phyloP scores from a whole-genome alignment of 441 rosid genomes.

The Pelargonium fulgidum region DNA sequence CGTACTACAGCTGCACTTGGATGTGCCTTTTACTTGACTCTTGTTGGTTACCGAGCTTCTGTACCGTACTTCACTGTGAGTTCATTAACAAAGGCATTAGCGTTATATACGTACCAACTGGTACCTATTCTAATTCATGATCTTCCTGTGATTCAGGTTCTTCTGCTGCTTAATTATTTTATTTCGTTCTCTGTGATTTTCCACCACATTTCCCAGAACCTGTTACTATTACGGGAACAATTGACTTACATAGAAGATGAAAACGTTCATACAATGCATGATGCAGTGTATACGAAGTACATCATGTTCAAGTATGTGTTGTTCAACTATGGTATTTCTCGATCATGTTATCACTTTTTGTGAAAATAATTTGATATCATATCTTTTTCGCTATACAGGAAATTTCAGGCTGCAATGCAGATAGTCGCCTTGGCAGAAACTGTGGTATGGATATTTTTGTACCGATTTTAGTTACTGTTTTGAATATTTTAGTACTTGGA shows the following conservation, averaged over 20 bases:
- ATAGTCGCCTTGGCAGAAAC: conserved; percentile 78
- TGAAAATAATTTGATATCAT: background rate
- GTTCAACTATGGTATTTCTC: background rate
- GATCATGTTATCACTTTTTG: background rate
- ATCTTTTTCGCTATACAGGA: conserved; percentile 38
- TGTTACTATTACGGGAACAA: conserved; percentile 58
- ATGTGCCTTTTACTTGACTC: conserved; percentile 73
- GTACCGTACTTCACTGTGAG: conserved; percentile 84
- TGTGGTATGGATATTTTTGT: conserved; percentile 39
- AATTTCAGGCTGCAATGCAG: conserved; percentile 86
- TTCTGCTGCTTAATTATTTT: conserved; percentile 68
- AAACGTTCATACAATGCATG: conserved; percentile 72
- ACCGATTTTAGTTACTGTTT: background rate
- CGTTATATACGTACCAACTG: background rate
- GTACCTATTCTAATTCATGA: background rate
- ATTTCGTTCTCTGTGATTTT: conserved; percentile 73
- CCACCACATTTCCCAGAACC: conserved; percentile 69
- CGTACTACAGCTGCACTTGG: conserved; percentile 78
- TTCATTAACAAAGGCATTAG: conserved; percentile 13
- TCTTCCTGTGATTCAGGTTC: conserved; percentile 39
- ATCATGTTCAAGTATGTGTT: conserved; percentile 72
- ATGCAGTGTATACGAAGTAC: conserved; percentile 68
- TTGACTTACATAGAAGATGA: conserved; percentile 70
- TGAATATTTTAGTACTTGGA: background rate
- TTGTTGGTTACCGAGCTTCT: conserved; percentile 83